Evolutionary conservation across 2,329 filamentous ascomycete species (phyloP), one percentile per base, ranked within the genome.

Genomic region (Orbilia quercus): DNA sequence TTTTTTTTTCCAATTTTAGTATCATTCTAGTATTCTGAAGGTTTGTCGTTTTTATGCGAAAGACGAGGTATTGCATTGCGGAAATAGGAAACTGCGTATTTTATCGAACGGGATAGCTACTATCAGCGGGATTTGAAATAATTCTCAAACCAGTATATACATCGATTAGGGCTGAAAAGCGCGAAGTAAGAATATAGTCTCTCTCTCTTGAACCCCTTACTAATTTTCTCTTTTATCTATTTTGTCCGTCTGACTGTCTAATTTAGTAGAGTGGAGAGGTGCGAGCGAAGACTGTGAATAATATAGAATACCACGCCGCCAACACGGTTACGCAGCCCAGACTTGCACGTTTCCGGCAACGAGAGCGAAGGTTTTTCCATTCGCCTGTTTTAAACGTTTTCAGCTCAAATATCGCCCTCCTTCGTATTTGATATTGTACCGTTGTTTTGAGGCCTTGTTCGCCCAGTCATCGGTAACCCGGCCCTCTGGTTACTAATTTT

Each of bases 271-370:
- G 28, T 5, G 28, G 28, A 31, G n/a, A n/a, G n/a, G 4, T 31
- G 28, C 28, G 28, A 31, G 28, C 28, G 28, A 31, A 31, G 9
- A n/a, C 5, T 5, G 28, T 9, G 28, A 31, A 31, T 9, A 31
- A 31, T 31, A 31, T 31, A 54, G 28, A 23, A 57, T 59, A 67
- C 54, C 54, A 67, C 64, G 48, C 45, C 34, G 40, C 64, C 53
- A 67, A 59, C 53, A 54, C 45, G 36, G 62, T 50, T 45, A 36
- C 62, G 50, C 62, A 65, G 62, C 62, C 44, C 47, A n/a, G 34
- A 44, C 31, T 18, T 34, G 47, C 31, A 54, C 28, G 62, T 58
- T 66, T 66, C 34, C 62, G 53, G 54, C 31, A 40, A 28, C 16
- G 20, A 53, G 48, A 53, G 48, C 38, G 50, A 53, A 66, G 47